A percentile compares a stretch with the other conserved stretches of the same genome.
Conservation (phyloP, 768 basidiomycete genomes). For the Leucogyrophana mollusca region DNA sequence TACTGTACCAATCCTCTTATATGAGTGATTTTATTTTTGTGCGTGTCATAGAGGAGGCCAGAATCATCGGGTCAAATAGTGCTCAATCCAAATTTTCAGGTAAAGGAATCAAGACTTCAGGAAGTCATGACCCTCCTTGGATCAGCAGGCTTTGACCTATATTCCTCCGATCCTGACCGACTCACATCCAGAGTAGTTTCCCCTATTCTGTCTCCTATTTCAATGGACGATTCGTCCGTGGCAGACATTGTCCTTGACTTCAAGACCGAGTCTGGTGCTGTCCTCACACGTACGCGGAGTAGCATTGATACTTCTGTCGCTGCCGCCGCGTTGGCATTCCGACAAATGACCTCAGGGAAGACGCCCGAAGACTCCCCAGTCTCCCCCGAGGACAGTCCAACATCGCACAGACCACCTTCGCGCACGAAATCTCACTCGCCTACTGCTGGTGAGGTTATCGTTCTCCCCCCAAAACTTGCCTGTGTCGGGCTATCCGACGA, state of each 20-base stretch:
- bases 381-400: slow-evolving; percentile 5
- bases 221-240: slow-evolving; percentile 28
- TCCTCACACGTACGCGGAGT: slow-evolving; percentile 49
- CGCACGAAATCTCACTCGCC: slow-evolving; percentile 52
- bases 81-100: slow-evolving; percentile 35
- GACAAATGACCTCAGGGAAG: slow-evolving; percentile 3
- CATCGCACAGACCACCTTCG: slow-evolving; percentile 13
- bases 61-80: background rate
- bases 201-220: slow-evolving; percentile 30
- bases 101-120: slow-evolving; percentile 62
- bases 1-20: slow-evolving; percentile 81
- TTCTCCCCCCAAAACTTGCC: slow-evolving; percentile 69
- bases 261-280: slow-evolving; percentile 35
- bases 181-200: slow-evolving; percentile 28
- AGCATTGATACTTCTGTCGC: slow-evolving; percentile 32
- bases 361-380: slow-evolving; percentile 4
- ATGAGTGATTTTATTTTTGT: slow-evolving; percentile 84
- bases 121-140: slow-evolving; percentile 62
- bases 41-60: slow-evolving; percentile 33
- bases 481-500: slow-evolving; percentile 76
- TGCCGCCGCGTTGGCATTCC: slow-evolving; percentile 8
- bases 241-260: slow-evolving; percentile 27
- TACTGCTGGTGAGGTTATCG: slow-evolving; percentile 53
- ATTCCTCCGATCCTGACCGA: slow-evolving; percentile 44
- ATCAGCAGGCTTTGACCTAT: slow-evolving; percentile 65